Conservation (phyloP, 179 eudicot genomes). For the Gypsophila paniculata region DNA sequence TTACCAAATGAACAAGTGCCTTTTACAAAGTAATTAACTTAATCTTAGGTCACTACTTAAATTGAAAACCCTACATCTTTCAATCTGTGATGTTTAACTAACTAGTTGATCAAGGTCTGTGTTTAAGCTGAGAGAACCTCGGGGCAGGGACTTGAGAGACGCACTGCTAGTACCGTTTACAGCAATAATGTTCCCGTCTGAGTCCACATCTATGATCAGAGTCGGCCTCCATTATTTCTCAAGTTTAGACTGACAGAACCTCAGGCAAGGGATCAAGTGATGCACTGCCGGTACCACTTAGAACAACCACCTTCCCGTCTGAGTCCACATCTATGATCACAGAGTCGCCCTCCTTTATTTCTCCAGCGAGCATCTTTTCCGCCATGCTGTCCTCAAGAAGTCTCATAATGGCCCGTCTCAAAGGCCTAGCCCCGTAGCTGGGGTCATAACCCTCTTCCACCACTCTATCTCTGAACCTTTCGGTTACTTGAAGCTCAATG, state of each 20-base stretch:
- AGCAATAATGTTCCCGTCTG: constrained; percentile 41
- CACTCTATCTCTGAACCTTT: constrained; percentile 59
- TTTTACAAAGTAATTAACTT: no score
- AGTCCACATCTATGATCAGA: constrained; percentile 49
- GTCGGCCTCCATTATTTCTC: constrained; percentile 80
- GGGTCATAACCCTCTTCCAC: constrained; percentile 86
- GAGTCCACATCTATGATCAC: constrained; percentile 52
- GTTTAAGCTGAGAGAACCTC: constrained; percentile 14
- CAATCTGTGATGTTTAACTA: no score
- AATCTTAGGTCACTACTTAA: no score
- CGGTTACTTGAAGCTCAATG: constrained; percentile 69
- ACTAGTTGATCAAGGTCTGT: no score
- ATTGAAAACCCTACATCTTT: no score
- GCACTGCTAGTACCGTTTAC: constrained; percentile 42
- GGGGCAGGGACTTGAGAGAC: constrained; percentile 12
- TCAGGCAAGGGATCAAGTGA: constrained; percentile 10
- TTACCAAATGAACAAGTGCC: no score
- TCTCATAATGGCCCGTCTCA: constrained; percentile 91
- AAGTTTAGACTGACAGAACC: no score
- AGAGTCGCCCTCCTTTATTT: constrained; percentile 82
- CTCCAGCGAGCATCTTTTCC: constrained; percentile 79
- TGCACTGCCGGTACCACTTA: constrained; percentile 39
- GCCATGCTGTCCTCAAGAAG: constrained; percentile 94
- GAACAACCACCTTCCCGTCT: constrained; percentile 44
- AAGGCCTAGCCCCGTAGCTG: constrained; percentile 88